A percentile compares a stretch with the other conserved stretches of the same genome.
Evolutionary conservation across 257 asterid genomes (phyloP).

Genomic region (Nicotiana benthamiana): DNA sequence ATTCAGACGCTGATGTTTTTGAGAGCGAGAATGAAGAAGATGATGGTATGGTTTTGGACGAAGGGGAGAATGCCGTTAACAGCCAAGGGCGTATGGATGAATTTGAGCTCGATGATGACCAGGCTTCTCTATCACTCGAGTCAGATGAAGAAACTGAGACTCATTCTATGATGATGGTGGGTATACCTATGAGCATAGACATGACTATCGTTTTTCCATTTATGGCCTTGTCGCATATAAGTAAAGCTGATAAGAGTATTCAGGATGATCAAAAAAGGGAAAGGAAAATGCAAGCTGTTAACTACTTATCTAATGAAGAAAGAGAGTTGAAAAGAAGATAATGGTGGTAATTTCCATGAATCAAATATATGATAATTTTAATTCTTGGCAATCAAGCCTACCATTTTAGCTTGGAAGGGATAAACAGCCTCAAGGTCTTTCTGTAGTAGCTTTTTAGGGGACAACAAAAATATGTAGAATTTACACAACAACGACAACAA

Average conservation of each 20-base stretch:
- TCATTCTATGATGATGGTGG: conserved; percentile 77
- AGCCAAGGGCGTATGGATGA: conserved; percentile 32
- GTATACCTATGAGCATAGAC: conserved; percentile 9
- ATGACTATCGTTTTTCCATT: not conserved
- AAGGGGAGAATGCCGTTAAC: conserved; percentile 34
- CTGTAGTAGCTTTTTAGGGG: not conserved
- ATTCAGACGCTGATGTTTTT: conserved; percentile 53
- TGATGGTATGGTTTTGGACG: conserved; percentile 80
- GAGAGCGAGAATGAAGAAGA: conserved; percentile 62
- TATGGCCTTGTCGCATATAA: not conserved
- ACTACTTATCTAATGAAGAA: not conserved
- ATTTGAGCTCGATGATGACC: conserved; percentile 70
- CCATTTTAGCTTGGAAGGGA: not conserved
- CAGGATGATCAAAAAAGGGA: not conserved
- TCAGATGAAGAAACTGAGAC: conserved; percentile 83
- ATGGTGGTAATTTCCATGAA: not conserved
- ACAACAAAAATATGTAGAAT: not conserved
- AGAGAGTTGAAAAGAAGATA: not conserved
- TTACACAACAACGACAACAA: not conserved
- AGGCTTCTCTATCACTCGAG: conserved; percentile 58
- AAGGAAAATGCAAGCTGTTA: not conserved
- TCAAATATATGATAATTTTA: not conserved
- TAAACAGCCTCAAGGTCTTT: not conserved
- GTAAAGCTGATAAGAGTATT: not conserved
- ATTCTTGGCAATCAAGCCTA: not conserved